These are phyloP conservation scores for Clonostachys rhizophaga DNA, from an alignment of 2,329 filamentous ascomycete species.

Conservation along the genomic window DNA sequence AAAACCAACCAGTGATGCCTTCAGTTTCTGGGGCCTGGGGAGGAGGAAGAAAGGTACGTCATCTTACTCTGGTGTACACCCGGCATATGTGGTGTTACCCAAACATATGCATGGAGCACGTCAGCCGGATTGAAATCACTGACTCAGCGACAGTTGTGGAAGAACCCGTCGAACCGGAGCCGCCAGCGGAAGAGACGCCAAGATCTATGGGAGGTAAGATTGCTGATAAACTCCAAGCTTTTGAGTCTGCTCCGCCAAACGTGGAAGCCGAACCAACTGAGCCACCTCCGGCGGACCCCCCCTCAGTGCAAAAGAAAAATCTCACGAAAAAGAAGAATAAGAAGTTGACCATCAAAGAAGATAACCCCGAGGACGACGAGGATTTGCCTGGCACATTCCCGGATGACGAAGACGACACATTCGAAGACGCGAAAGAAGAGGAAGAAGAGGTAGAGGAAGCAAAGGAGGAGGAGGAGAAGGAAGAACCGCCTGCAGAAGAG, in stretches of 20 bases:
- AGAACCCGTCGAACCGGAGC: constrained; percentile 32
- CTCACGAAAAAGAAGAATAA: constrained; percentile 33
- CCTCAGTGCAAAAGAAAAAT: constrained; percentile 29
- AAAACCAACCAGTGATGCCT: constrained; percentile 29
- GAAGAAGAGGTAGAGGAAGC: constrained; percentile 31
- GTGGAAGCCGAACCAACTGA: constrained; percentile 8
- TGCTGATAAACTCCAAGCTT: constrained; percentile 51
- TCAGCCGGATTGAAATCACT: constrained; percentile 33
- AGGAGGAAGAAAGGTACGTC: constrained; percentile 39
- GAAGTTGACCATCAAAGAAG: constrained; percentile 23
- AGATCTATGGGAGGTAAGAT: constrained; percentile 47
- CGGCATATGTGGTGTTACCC: not conserved
- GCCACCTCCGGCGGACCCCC: constrained; percentile 7
- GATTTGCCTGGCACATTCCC: constrained; percentile 55
- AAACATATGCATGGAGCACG: not conserved
- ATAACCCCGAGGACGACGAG: constrained; percentile 11
- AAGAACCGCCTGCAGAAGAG: constrained; percentile 3
- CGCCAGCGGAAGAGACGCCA: constrained; percentile 32
- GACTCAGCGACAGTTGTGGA: constrained; percentile 43
- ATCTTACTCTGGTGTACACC: constrained; percentile 5
- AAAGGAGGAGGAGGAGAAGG: constrained; percentile 9
- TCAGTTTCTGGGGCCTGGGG: constrained; percentile 52
- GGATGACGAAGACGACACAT: constrained; percentile 10
- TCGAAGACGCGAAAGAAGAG: not conserved
- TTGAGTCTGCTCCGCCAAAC: constrained; percentile 35